phyloP scores from a whole-genome alignment of 108 stramenopile species.

The Chaetoceros muelleri region DNA sequence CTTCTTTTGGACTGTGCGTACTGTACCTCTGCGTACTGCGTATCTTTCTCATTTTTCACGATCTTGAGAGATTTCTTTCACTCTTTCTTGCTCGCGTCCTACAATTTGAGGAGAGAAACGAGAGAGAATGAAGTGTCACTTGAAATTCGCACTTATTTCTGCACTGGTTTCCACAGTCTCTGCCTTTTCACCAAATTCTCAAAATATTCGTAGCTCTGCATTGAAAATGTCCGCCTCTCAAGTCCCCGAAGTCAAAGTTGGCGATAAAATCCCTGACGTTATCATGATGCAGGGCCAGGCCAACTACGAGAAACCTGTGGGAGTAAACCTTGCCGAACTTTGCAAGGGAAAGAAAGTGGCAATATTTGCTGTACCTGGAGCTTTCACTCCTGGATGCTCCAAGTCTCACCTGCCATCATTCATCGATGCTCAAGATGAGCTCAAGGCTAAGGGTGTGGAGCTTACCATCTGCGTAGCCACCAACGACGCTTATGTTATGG shows the following conservation, averaged over 20 bases:
- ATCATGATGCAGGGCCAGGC: slow-evolving; percentile 44
- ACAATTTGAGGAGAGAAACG: no score
- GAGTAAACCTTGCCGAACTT: slow-evolving; percentile 45
- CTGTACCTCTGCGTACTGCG: no score
- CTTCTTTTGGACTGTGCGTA: no score
- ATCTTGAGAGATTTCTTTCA: no score
- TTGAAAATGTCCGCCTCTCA: neutral
- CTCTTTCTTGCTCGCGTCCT: no score
- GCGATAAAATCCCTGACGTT: slow-evolving; percentile 55
- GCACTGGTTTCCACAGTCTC: neutral
- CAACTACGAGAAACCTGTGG: slow-evolving; percentile 38
- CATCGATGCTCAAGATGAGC: slow-evolving; percentile 61
- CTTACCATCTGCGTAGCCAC: slow-evolving; percentile 79
- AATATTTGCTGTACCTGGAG: slow-evolving; percentile 88
- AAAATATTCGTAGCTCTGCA: neutral
- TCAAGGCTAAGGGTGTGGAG: slow-evolving; percentile 77
- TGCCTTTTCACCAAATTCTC: neutral
- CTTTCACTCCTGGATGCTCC: slow-evolving; percentile 82
- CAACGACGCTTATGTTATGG: slow-evolving; percentile 81
- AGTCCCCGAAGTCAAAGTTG: slow-evolving; percentile 55
- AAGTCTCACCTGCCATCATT: slow-evolving; percentile 86
- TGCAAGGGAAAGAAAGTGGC: slow-evolving; percentile 75
- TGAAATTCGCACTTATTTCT: neutral
- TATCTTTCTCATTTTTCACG: no score
- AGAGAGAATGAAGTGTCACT: neutral